Base-by-base conservation (phyloP, 176 grass and related monocot genomes). In the Musa itinerans region DNA sequence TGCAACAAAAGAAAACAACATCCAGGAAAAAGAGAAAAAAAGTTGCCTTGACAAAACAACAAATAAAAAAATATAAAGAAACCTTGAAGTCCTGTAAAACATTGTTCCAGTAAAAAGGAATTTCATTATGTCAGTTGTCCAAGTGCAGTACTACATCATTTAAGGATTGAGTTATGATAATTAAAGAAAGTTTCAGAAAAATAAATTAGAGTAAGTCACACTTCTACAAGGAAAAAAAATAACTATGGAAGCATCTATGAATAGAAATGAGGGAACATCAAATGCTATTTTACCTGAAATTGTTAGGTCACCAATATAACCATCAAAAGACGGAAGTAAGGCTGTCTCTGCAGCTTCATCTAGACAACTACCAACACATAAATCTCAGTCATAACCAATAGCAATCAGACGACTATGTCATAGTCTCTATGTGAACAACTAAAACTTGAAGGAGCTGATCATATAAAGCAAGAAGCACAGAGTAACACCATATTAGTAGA, bases 311-410 rank as follows among this genome's bases (percentile, higher is more conserved):
- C 50, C 2, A 49, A 89, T 81, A 74, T 9, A 20, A 43, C 84
- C 87, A 89, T 24, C 10, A 62, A 92, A 92, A 58, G 52, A 82
- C 83, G 87, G 87, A 92, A 87, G 84, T 49, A 89, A 78, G 54
- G 84, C 90, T 59, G 50, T 72, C 87, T 89, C 87, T 61, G 84
- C 80, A 64, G 82, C 84, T 85, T 87, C 84, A 70, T 92, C 84
- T 23, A 92, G 71, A 68, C 84, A 87, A 68, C 90, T 92, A 3
- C 75, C 78, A 15, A 26, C 52, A 54, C 59, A 69, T 51, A 70
- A 8, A 70, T 72, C 10, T 48, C 15, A 19, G 13, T 43, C 34
- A 43, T 43, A 43, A 43, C 34, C 34, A 43, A 43, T 43, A 43
- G 34, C 34, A 43, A 43, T 43, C 34, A 43, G 34, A 43, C 34